These are phyloP conservation scores for Ogataea zsoltii DNA, from an alignment of 805 yeast species.

Conservation along the genomic window DNA sequence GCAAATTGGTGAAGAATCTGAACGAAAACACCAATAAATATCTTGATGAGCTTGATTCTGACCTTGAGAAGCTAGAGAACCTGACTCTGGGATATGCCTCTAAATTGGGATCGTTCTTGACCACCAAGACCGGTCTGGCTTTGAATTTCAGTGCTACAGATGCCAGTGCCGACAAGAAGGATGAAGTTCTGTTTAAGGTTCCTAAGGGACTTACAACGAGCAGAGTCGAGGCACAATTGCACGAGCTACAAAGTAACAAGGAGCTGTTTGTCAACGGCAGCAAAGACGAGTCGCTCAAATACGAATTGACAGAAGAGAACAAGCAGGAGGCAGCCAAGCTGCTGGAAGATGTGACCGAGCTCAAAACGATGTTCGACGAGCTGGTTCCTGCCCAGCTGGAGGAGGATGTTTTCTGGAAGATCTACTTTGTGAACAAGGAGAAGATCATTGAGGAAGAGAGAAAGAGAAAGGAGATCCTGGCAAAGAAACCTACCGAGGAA, in stretches of 20 bases:
- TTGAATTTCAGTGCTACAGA: slow-evolving; percentile 16
- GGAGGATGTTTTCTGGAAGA: slow-evolving; percentile 71
- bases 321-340: slow-evolving; percentile 43
- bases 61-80: slow-evolving; percentile 72
- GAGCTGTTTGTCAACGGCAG: slow-evolving; percentile 41
- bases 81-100: slow-evolving; percentile 61
- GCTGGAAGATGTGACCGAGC: slow-evolving; percentile 49
- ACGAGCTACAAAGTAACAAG: slow-evolving; percentile 51
- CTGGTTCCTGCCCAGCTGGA: slow-evolving; percentile 64
- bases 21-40: slow-evolving; percentile 55
- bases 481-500: slow-evolving; percentile 37
- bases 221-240: slow-evolving; percentile 64
- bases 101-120: slow-evolving; percentile 58
- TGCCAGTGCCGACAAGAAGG: slow-evolving; percentile 33
- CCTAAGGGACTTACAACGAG: slow-evolving; percentile 45
- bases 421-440: slow-evolving; percentile 57
- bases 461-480: slow-evolving; percentile 63
- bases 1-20: slow-evolving; percentile 27
- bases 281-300: slow-evolving; percentile 39
- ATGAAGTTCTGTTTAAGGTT: slow-evolving; percentile 46
- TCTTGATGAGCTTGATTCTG: slow-evolving; percentile 71
- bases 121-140: slow-evolving; percentile 20
- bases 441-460: slow-evolving; percentile 61
- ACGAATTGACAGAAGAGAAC: slow-evolving; percentile 47
- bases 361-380: slow-evolving; percentile 54